A percentile compares a stretch with the other conserved stretches of the same genome.
phyloP scores from a whole-genome alignment of 2,329 filamentous ascomycete genomes.

The Phaeosphaeriaceae sp. region DNA sequence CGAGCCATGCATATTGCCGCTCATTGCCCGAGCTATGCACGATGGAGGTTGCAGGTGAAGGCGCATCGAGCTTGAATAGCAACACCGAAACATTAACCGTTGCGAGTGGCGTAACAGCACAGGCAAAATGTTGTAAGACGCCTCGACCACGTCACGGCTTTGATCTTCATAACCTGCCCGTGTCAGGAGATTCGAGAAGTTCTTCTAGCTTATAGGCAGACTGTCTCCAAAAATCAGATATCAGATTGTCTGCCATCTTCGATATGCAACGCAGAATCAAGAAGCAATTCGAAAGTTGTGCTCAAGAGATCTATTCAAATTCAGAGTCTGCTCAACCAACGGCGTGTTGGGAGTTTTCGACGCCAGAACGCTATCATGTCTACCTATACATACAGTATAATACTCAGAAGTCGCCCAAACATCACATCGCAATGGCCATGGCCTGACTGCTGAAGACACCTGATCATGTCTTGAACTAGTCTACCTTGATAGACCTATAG shows the following conservation, averaged over 20 bases:
- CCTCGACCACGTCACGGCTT: too few relatives aligned
- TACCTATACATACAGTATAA: conserved; percentile 2
- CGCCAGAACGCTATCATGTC: neutral
- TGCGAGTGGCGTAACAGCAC: too few relatives aligned
- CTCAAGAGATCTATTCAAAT: neutral
- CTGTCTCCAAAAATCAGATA: too few relatives aligned
- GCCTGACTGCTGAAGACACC: neutral
- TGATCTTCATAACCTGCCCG: too few relatives aligned
- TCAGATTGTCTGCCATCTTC: too few relatives aligned
- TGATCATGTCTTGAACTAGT: conserved; percentile 58
- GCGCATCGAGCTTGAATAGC: too few relatives aligned
- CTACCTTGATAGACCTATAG: conserved; percentile 97
- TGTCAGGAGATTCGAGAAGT: too few relatives aligned
- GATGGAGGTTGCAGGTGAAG: neutral
- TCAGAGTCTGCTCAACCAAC: neutral
- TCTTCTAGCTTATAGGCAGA: too few relatives aligned
- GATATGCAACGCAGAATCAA: too few relatives aligned
- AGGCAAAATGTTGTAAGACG: too few relatives aligned
- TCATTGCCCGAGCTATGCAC: neutral
- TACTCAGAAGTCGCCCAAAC: neutral
- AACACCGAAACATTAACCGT: too few relatives aligned
- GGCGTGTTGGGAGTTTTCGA: neutral
- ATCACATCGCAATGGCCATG: neutral
- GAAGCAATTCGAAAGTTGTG: neutral
- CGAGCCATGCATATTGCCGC: neutral